phyloP scores from a whole-genome alignment of 164 flowering plant genomes.

The Vitis labrusca region DNA sequence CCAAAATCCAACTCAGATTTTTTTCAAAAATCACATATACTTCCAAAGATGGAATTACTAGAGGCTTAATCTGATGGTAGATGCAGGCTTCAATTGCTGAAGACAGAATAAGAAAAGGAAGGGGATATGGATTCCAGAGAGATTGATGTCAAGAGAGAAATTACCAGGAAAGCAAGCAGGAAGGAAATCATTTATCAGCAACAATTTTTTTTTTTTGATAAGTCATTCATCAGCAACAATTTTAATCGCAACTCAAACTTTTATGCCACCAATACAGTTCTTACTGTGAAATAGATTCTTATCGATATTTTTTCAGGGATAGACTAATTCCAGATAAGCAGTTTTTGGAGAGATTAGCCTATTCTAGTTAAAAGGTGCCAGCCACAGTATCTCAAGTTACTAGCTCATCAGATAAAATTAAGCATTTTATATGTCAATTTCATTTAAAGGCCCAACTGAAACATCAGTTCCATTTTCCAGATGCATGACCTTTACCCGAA shows the following conservation, averaged over 20 bases:
- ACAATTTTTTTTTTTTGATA: neutral
- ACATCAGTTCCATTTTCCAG: too few species aligned
- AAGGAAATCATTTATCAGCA: neutral
- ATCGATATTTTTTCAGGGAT: too few species aligned
- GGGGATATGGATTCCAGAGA: neutral
- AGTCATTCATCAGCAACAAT: neutral
- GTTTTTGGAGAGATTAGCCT: too few species aligned
- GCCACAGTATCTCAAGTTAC: too few species aligned
- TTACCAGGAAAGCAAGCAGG: neutral
- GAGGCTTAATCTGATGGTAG: neutral
- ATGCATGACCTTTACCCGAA: too few species aligned
- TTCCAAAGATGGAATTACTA: too few species aligned
- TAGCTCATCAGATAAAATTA: neutral
- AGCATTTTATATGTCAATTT: neutral
- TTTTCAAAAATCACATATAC: neutral
- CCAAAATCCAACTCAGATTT: too few species aligned
- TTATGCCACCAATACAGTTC: neutral
- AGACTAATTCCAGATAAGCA: too few species aligned
- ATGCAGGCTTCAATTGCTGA: constrained; percentile 50
- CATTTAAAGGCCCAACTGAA: neutral
- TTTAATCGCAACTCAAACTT: neutral
- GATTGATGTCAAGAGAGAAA: neutral
- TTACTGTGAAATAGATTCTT: too few species aligned
- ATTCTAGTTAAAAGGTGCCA: too few species aligned
- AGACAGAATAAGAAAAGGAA: constrained; percentile 40